phyloP scores from a whole-genome alignment of 345 rosid genomes.

The Populus deltoides region DNA sequence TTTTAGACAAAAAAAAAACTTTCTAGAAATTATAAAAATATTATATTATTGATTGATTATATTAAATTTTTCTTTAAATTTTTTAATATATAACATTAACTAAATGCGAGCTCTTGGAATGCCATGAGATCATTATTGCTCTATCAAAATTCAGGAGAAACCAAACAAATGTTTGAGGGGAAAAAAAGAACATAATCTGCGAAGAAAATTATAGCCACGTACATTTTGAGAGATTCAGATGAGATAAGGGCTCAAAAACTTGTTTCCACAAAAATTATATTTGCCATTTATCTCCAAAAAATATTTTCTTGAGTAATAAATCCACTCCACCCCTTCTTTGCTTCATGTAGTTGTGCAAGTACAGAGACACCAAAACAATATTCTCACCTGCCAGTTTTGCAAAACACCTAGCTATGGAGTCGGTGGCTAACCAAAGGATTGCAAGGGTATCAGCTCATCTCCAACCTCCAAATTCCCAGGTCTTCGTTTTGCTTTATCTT shows the following conservation, averaged over 20 bases:
- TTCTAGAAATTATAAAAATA: no score
- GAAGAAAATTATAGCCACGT: conserved; percentile 36
- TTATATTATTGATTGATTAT: no score
- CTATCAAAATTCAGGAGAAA: no score
- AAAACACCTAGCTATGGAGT: conserved; percentile 41
- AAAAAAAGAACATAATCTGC: no score
- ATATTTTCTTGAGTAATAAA: conserved; percentile 13
- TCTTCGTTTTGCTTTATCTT: conserved; percentile 12
- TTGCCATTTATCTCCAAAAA: conserved; percentile 20
- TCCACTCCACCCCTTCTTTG: conserved; percentile 5
- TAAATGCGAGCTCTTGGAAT: no score
- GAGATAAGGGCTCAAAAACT: conserved; percentile 45
- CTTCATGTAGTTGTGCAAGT: conserved; percentile 6
- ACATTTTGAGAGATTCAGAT: conserved; percentile 22
- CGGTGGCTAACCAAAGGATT: conserved; percentile 51
- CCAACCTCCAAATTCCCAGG: conserved; percentile 53
- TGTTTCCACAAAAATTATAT: conserved; percentile 44
- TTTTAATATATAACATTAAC: no score
- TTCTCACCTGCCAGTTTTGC: background rate
- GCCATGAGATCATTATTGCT: no score
- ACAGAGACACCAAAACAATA: background rate
- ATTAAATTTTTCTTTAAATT: no score
- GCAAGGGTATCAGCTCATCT: conserved; percentile 67
- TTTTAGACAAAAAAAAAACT: no score
- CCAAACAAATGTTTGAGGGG: no score